Base-by-base conservation (phyloP, 2,329 filamentous ascomycete genomes). In the Nigrograna mackinnonii region DNA sequence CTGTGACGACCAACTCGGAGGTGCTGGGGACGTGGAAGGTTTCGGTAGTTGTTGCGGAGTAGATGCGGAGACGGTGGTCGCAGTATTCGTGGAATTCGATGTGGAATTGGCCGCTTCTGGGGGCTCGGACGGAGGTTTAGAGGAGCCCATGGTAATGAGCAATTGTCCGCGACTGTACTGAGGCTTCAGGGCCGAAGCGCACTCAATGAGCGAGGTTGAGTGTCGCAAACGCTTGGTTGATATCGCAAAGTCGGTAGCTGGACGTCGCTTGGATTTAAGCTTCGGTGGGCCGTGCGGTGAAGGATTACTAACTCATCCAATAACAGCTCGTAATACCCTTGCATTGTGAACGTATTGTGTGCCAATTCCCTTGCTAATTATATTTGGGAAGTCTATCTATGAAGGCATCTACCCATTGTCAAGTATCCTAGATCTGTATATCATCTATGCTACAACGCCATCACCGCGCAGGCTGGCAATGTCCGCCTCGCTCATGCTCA, bases 361-460 rank as follows among this genome's bases (percentile, higher is more conserved):
- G n/a, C n/a, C n/a, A n/a, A n/a, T n/a, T n/a, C n/a, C n/a, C n/a
- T n/a, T n/a, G n/a, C n/a, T n/a, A n/a, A n/a, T n/a, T n/a, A n/a
- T n/a, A n/a, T n/a, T n/a, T n/a, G n/a, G n/a, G n/a, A n/a, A n/a
- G n/a, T n/a, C n/a, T n/a, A n/a, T n/a, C n/a, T n/a, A n/a, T n/a
- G n/a, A n/a, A n/a, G n/a, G n/a, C n/a, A n/a, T 28, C n/a, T 28
- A n/a, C 24, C 9, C 24, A 28, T 36, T 20, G 19, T 21, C 19
- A 9, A 21, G 16, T 22, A 12, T 12, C 4, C 17, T 36, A 11
- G 34, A 36, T 20, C 7, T 21, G 12, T 36, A 12, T 12, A 7
- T 21, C 4, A 36, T 36, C 43, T 54, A 69, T 24, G 64, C 64
- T 36, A 70, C 54, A 9, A 69, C 63, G 5, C 66, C 66, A 34